phyloP scores from a whole-genome alignment of 257 asterid genomes.

The Solanum neorickii region DNA sequence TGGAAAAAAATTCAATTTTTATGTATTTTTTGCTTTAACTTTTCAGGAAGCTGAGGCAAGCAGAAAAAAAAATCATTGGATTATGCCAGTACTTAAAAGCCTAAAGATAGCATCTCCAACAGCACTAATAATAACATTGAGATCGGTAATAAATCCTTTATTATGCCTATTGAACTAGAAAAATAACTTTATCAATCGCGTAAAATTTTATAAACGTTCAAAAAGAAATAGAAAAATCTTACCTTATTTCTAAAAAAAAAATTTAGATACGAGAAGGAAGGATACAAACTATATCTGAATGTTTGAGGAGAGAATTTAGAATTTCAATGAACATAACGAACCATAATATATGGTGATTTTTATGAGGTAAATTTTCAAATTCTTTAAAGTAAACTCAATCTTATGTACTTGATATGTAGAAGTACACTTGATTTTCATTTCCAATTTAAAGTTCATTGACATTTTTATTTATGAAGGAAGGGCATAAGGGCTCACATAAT shows the following conservation, averaged over 20 bases:
- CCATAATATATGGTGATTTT: constrained; percentile 54
- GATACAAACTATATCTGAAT: neutral
- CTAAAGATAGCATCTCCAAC: neutral
- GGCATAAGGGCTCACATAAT: neutral
- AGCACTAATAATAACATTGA: neutral
- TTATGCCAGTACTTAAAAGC: neutral
- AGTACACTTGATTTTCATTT: neutral
- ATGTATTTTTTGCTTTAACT: too few species aligned
- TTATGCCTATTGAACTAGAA: too few species aligned
- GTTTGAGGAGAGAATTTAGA: neutral
- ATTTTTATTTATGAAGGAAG: neutral
- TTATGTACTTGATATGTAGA: neutral
- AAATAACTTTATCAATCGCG: neutral
- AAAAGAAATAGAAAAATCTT: neutral
- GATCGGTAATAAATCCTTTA: neutral
- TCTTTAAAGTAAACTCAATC: neutral
- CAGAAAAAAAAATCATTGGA: neutral
- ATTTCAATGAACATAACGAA: constrained; percentile 59
- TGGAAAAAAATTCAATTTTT: neutral
- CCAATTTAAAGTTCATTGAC: neutral
- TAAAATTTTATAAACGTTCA: too few species aligned
- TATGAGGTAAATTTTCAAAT: constrained; percentile 46
- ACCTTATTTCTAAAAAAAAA: too few species aligned
- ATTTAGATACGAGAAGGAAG: neutral
- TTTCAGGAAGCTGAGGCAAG: neutral